Base-by-base conservation (phyloP, 2,329 filamentous ascomycete species). In the Scytalidium sp. region DNA sequence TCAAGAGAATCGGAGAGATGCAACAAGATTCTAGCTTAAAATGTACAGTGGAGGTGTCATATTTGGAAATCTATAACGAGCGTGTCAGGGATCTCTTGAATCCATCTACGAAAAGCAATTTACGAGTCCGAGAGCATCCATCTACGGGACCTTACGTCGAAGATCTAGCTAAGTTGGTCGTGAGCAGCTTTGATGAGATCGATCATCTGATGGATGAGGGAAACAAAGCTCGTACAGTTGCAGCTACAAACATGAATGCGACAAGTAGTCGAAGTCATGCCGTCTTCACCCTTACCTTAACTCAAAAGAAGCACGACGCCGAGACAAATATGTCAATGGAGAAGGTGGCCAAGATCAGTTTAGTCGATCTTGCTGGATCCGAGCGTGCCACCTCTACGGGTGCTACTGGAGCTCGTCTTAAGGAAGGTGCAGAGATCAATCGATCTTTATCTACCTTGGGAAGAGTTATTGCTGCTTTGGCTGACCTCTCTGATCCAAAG, bases 201-300 rank as follows among this genome's bases (percentile, higher is more conserved):
- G 94, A 99, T 64, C 86, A 97, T 65, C 74, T 99, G 62, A 99
- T 99, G 94, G 94, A 99, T 66, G 93, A 97, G 71, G 94, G 94
- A 63, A 99, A 99, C 76, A 99, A 99, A 72, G 94, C 94, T 27
- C 82, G 94, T 76, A 99, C 94, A 0, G 94, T 99, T 36, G 94
- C 94, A 3, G 94, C 94, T 7, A 99, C 94, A 36, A 99, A 97
- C 79, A 99, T 99, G 94, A 99, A 99, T 76, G 94, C 97, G 71
- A 99, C 95, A 0, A 97, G 91, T 52, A 96, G 91, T 80, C 87
- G 94, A 76, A 97, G 93, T 67, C 94, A 99, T 70, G 94, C 94
- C 39, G 95, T 99, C 46, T 99, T 99, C 67, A 99, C 95, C 19
- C 76, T 99, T 47, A 97, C 93, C 64, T 76, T 99, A 43, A 96